Evolutionary conservation across 1,284 basidiomycete species (phyloP).

Genomic region (Leccinum pallidistipes): DNA sequence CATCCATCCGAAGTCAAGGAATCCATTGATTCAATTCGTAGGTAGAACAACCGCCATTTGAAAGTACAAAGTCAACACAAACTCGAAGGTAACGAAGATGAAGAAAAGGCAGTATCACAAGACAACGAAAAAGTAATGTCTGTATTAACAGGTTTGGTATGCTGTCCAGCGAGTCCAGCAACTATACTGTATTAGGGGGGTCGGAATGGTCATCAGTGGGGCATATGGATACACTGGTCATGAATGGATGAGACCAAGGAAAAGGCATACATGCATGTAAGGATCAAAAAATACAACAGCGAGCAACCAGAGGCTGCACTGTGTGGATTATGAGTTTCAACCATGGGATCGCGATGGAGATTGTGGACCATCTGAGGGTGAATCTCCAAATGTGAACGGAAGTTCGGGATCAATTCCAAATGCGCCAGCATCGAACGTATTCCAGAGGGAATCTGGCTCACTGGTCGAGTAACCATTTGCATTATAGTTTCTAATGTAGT

Average conservation of each 20-base stretch:
- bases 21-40: conserved; percentile 17
- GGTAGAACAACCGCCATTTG: conserved; percentile 5
- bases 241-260: conserved; percentile 7
- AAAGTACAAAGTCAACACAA: conserved; percentile 14
- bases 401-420: conserved; percentile 75
- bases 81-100: background rate
- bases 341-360: conserved; percentile 27
- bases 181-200: conserved; percentile 28
- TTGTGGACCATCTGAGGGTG: conserved; percentile 31
- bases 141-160: conserved; percentile 29
- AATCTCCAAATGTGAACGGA: conserved; percentile 56
- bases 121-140: conserved; percentile 11
- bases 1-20: background rate
- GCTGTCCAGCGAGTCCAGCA: conserved; percentile 42
- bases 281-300: conserved; percentile 8
- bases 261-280: conserved; percentile 10
- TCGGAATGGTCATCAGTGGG: conserved; percentile 22
- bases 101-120: conserved; percentile 3
- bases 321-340: conserved; percentile 6
- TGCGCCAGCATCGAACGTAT: conserved; percentile 67
- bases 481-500: conserved; percentile 75
- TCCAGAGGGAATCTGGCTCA: conserved; percentile 70
- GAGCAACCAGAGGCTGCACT: background rate
- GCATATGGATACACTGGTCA: conserved; percentile 31
- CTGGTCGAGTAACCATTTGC: conserved; percentile 42